Conservation (phyloP, 2,329 filamentous ascomycete species). For the Hymenoscyphus occultus region DNA sequence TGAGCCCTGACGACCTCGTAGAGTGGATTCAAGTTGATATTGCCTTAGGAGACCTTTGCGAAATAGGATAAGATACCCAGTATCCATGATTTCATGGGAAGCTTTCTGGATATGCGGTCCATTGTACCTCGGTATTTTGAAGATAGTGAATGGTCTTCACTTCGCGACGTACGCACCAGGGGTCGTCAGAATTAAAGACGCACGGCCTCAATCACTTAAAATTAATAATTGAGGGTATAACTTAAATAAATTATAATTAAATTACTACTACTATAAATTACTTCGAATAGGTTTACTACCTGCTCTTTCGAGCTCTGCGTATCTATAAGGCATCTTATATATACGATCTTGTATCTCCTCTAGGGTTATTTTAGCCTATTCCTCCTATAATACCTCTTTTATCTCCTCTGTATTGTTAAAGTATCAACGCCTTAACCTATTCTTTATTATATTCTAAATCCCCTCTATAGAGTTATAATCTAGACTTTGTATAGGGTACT, state of each 20-base stretch:
- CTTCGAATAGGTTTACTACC: neutral
- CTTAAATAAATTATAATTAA: neutral
- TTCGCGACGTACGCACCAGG: neutral
- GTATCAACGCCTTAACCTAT: neutral
- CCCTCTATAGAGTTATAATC: neutral
- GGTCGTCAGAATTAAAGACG: too few relatives aligned
- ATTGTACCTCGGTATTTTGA: neutral
- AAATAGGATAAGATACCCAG: too few relatives aligned
- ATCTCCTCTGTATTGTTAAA: neutral
- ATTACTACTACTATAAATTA: neutral
- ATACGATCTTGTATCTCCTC: neutral
- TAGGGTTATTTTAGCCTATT: constrained; percentile 3
- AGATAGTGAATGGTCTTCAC: neutral
- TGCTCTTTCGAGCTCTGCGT: neutral
- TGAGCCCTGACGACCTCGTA: too few relatives aligned
- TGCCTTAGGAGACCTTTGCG: too few relatives aligned
- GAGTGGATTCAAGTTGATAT: too few relatives aligned
- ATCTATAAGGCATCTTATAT: constrained; percentile 2
- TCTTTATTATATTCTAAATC: neutral
- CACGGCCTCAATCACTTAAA: too few relatives aligned
- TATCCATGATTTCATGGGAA: too few relatives aligned
- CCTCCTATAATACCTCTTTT: neutral
- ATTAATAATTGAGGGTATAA: too few relatives aligned
- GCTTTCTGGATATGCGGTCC: too few relatives aligned
- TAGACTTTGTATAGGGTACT: neutral